Conservation (phyloP, 1,284 basidiomycete species). For the Ustilago sp. region DNA sequence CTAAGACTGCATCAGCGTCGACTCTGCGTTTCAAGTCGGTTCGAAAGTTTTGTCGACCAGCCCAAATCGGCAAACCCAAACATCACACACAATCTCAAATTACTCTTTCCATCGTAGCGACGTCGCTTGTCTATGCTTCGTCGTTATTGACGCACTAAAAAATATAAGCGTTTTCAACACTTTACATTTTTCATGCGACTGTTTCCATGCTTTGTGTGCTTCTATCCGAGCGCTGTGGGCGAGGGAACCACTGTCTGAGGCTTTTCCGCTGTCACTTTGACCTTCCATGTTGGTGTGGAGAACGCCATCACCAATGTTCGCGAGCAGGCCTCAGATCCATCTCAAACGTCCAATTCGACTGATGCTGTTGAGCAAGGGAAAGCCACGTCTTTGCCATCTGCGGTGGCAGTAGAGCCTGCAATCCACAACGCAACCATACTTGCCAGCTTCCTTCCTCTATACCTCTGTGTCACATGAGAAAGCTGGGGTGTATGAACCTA, state of each 20-base stretch:
- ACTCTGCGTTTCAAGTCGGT: conserved; percentile 20
- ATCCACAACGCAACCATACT: not conserved
- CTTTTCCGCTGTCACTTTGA: too few species aligned
- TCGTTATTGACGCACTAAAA: conserved; percentile 26
- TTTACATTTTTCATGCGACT: conserved; percentile 13
- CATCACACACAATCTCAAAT: conserved; percentile 22
- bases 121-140: conserved; percentile 42
- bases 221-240: too few species aligned
- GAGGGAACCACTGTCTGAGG: too few species aligned
- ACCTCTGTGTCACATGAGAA: not conserved
- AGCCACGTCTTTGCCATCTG: conserved; percentile 64
- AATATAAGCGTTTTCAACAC: conserved; percentile 54
- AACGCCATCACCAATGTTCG: conserved; percentile 43
- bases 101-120: conserved; percentile 16
- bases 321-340: conserved; percentile 58
- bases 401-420: conserved; percentile 46
- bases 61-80: conserved; percentile 35
- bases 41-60: conserved; percentile 26
- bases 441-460: not conserved
- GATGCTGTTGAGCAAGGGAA: conserved; percentile 60
- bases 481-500: conserved; percentile 17
- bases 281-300: too few species aligned
- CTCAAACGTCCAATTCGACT: conserved; percentile 56
- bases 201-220: not conserved
- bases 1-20: conserved; percentile 13